Conservation (phyloP, 2,329 filamentous ascomycete genomes). For the Penicillium paneum region DNA sequence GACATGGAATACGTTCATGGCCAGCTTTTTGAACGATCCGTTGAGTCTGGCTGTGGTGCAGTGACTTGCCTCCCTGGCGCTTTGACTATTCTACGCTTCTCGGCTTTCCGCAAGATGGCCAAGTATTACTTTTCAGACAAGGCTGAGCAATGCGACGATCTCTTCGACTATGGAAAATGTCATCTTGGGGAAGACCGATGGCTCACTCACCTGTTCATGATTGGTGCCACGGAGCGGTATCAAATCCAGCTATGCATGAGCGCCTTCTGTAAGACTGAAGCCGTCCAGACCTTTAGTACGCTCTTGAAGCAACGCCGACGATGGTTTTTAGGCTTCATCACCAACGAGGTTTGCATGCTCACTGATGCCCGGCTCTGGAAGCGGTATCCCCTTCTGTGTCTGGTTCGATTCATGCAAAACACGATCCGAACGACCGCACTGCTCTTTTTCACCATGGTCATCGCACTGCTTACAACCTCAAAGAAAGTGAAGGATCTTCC, state of each 20-base stretch:
- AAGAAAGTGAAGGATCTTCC: constrained; percentile 76
- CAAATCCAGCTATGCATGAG: constrained; percentile 98
- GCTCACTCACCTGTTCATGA: constrained; percentile 99
- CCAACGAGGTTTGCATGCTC: constrained; percentile 97
- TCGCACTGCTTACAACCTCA: constrained; percentile 80
- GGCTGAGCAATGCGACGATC: constrained; percentile 87
- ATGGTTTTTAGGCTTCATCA: constrained; percentile 97
- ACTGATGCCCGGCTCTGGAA: constrained; percentile 91
- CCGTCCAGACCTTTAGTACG: constrained; percentile 80
- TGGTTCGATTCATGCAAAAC: constrained; percentile 92
- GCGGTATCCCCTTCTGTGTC: constrained; percentile 78
- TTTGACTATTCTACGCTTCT: constrained; percentile 93
- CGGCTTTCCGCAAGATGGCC: constrained; percentile 92
- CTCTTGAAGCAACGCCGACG: constrained; percentile 90
- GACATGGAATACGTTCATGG: constrained; percentile 99
- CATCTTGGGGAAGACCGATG: constrained; percentile 94
- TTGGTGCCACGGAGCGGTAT: constrained; percentile 85
- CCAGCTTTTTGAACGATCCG: constrained; percentile 90
- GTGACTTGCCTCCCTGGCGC: constrained; percentile 94
- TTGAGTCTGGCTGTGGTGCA: constrained; percentile 89
- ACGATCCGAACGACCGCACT: constrained; percentile 92
- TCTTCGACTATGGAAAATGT: constrained; percentile 95
- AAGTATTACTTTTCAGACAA: constrained; percentile 99
- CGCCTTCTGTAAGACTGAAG: constrained; percentile 97
- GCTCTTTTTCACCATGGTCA: constrained; percentile 88